Conservation (phyloP, 179 eudicot genomes). For the Silene coronaria region DNA sequence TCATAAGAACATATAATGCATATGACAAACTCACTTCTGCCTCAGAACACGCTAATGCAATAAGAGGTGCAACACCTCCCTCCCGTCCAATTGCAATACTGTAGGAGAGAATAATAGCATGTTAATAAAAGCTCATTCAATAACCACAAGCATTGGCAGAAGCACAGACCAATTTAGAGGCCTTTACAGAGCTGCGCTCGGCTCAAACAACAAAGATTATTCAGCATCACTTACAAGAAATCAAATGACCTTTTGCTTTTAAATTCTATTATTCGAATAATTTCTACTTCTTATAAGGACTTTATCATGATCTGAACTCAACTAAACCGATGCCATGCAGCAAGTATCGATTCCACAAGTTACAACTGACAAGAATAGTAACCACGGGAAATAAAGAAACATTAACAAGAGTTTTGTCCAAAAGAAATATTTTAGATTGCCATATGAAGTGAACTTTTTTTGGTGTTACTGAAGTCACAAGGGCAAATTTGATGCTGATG, state of each 20-base stretch:
- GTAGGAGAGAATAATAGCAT: conserved; percentile 15
- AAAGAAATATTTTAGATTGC: not conserved
- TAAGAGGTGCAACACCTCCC: conserved; percentile 95
- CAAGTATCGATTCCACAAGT: not conserved
- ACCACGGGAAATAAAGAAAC: not conserved
- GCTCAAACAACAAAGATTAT: not conserved
- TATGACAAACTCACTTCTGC: conserved; percentile 55
- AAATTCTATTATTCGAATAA: not conserved
- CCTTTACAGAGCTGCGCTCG: not conserved
- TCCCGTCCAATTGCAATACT: conserved; percentile 96
- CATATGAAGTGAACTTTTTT: too few relatives aligned
- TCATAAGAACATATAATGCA: conserved; percentile 1
- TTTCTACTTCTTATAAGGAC: not conserved
- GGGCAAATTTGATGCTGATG: too few relatives aligned
- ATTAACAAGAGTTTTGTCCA: not conserved
- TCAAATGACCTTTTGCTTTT: not conserved
- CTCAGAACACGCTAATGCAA: conserved; percentile 73
- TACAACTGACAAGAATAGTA: not conserved
- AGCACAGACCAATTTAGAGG: too few relatives aligned
- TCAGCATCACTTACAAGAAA: not conserved
- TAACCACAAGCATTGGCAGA: not conserved
- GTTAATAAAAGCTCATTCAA: not conserved
- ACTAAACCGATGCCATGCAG: not conserved
- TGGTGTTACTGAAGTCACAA: too few relatives aligned
- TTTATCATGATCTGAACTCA: not conserved